Conservation (phyloP, 805 yeast genomes). For the Ogataea dorogensis region DNA sequence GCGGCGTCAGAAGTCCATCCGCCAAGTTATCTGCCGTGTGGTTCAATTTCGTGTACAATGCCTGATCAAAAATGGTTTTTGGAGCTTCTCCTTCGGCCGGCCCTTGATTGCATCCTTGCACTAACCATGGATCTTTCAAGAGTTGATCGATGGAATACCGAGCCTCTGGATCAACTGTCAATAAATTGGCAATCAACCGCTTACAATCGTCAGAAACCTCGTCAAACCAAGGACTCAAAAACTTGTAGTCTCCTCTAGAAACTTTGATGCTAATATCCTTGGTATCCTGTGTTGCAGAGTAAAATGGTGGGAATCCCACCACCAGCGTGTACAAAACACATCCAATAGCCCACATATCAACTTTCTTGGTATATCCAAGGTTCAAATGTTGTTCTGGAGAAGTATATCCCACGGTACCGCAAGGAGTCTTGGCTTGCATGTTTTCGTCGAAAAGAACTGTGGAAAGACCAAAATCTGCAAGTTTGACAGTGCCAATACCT, state of each 20-base stretch:
- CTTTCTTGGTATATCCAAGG: constrained; percentile 61
- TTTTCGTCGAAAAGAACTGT: constrained; percentile 47
- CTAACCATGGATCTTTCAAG: constrained; percentile 68
- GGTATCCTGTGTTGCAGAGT: constrained; percentile 60
- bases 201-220: constrained; percentile 73
- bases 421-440: constrained; percentile 61
- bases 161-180: constrained; percentile 66
- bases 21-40: constrained; percentile 25
- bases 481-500: constrained; percentile 58
- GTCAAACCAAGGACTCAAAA: constrained; percentile 86
- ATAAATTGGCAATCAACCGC: constrained; percentile 59
- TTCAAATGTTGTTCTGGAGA: constrained; percentile 69
- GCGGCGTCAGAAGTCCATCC: constrained; percentile 33
- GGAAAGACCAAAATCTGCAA: constrained; percentile 72
- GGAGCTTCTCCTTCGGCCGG: constrained; percentile 28
- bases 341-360: constrained; percentile 74
- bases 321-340: constrained; percentile 66
- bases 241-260: constrained; percentile 68
- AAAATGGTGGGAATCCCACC: constrained; percentile 76
- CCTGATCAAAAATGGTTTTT: constrained; percentile 28
- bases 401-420: constrained; percentile 75
- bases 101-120: constrained; percentile 31
- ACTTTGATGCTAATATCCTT: constrained; percentile 64
- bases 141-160: constrained; percentile 69
- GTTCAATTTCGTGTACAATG: constrained; percentile 29